These are phyloP conservation scores for Megacollybia marginata DNA, from an alignment of 768 basidiomycete genomes.

Conservation along the genomic window DNA sequence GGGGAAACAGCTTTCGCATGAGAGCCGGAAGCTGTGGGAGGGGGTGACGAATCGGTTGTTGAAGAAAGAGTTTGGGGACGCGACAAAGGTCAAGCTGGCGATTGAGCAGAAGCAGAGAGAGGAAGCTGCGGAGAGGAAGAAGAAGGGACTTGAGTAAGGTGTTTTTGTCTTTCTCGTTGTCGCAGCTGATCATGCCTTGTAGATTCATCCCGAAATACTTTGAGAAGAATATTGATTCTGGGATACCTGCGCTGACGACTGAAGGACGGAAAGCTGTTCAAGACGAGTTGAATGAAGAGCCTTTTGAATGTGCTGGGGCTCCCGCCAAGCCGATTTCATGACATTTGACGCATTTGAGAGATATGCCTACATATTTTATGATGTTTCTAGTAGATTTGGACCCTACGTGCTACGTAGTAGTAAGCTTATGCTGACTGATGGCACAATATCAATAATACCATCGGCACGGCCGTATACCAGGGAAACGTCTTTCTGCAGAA, in stretches of 20 bases:
- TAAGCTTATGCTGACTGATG: too few species aligned
- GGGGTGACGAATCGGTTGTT: constrained; percentile 67
- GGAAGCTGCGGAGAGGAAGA: constrained; percentile 79
- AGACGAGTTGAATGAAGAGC: constrained; percentile 50
- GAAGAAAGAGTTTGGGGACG: constrained; percentile 84
- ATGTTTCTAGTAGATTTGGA: too few species aligned
- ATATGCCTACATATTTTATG: too few species aligned
- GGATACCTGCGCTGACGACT: constrained; percentile 59
- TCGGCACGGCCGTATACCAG: too few species aligned
- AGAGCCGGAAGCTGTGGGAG: constrained; percentile 88
- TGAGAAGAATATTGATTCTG: constrained; percentile 56
- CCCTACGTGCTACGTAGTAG: too few species aligned
- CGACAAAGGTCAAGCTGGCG: constrained; percentile 82
- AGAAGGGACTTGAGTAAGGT: constrained; percentile 70
- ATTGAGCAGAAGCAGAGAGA: constrained; percentile 96
- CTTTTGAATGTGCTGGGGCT: too few species aligned
- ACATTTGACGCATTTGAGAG: too few species aligned
- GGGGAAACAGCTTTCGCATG: constrained; percentile 66
- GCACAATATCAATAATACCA: too few species aligned
- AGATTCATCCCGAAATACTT: constrained; percentile 78
- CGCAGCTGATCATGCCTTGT: neutral
- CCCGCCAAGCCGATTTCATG: too few species aligned
- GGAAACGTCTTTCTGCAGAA: too few species aligned
- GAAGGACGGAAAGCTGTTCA: constrained; percentile 68
- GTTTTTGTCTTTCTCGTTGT: neutral